Base-by-base conservation (phyloP, 2,329 filamentous ascomycete genomes). In the Monosporascus sp. region DNA sequence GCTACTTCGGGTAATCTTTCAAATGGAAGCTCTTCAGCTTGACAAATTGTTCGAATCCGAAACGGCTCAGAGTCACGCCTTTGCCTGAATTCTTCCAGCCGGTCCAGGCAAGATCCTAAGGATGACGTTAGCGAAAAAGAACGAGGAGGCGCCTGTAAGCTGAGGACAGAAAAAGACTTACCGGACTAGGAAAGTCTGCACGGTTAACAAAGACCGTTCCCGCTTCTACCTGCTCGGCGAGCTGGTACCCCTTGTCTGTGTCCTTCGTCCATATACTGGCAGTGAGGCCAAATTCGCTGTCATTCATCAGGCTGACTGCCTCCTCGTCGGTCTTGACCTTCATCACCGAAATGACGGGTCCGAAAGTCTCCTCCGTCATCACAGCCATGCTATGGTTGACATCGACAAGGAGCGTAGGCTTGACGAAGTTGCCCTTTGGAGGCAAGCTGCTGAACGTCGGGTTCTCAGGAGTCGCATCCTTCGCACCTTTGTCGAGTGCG, bases 261-360 rank as follows among this genome's bases (percentile, higher is more conserved):
- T 97, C 90, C 71, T 94, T 95, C 54, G 91, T 96, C 93, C 93
- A 97, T 64, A 97, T 91, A 65, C 90, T 96, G n/a, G 92, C 93
- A 3, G 93, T 97, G 57, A 97, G 78, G 5, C 93, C 93, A 67
- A 96, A 96, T 60, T 96, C 86, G 73, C 89, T 94, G 69, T 96
- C 91, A 65, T 97, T 97, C 91, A 97, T 97, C 49, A 93, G 74
- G 60, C 77, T 74, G 57, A 97, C 74, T 2, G 93, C 93, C 71
- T 97, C 90, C 18, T 81, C 81, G 65, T 97, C 93, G 61, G 77
- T 77, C 66, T 83, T 83, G 57, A 97, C 92, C 70, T 89, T 89
- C 85, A 93, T 90, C 18, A 97, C 83, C 1, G 92, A 88, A 62
- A 97, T 93, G 18, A 97, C 84, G 1, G 93, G 93, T 0, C 93